phyloP scores from a whole-genome alignment of 345 rosid genomes.

The Orychophragmus violaceus region DNA sequence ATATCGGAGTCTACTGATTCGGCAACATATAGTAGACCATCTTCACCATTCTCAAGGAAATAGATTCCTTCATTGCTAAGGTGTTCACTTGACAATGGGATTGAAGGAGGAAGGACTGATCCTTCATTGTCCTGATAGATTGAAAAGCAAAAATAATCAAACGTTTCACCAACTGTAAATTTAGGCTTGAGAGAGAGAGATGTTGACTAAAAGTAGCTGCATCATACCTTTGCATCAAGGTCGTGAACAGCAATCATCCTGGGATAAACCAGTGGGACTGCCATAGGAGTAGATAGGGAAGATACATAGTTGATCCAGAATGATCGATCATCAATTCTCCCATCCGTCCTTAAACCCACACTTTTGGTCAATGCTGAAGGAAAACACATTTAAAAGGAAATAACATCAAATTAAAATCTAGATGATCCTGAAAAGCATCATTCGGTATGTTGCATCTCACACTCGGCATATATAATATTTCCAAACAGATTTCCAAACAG shows the following conservation, averaged over 20 bases:
- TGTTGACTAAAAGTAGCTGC: background rate
- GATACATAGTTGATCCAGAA: constrained; percentile 73
- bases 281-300: constrained; percentile 63
- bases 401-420: background rate
- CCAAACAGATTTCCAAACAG: background rate
- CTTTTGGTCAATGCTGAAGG: constrained; percentile 74
- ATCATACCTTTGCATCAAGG: constrained; percentile 56
- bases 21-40: constrained; percentile 72
- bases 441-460: background rate
- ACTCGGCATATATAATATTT: background rate
- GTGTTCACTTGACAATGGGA: constrained; percentile 86
- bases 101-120: constrained; percentile 42
- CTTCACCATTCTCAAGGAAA: constrained; percentile 90
- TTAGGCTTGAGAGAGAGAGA: background rate
- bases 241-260: constrained; percentile 80
- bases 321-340: constrained; percentile 84
- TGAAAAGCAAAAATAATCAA: constrained; percentile 11
- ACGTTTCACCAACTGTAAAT: background rate
- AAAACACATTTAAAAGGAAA: constrained; percentile 11
- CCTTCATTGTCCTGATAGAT: constrained; percentile 54
- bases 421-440: background rate
- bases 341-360: constrained; percentile 64
- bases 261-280: constrained; percentile 77
- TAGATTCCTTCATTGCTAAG: constrained; percentile 72
- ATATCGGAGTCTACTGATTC: constrained; percentile 51